phyloP scores from a whole-genome alignment of 129 eudicot species.

The Mikania micrantha region DNA sequence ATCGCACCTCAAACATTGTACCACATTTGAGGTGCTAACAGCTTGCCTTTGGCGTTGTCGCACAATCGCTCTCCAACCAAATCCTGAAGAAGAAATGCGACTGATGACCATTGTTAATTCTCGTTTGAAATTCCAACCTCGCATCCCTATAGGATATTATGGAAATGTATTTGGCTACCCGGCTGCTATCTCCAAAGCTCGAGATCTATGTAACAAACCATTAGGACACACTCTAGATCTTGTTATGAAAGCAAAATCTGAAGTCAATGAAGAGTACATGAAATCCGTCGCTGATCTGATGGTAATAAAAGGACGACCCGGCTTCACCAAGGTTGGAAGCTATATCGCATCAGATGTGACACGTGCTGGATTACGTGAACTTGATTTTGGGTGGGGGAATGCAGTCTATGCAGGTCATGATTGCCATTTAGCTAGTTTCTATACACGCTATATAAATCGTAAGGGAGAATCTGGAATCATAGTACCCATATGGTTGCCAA shows the following conservation, averaged over 20 bases:
- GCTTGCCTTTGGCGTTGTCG: background rate
- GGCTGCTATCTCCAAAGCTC: background rate
- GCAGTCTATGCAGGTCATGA: conserved; percentile 29
- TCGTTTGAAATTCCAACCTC: background rate
- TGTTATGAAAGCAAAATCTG: background rate
- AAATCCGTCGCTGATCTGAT: background rate
- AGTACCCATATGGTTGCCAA: background rate
- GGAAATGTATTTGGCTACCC: background rate
- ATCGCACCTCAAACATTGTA: background rate
- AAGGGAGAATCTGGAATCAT: conserved; percentile 6
- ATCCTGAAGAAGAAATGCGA: background rate
- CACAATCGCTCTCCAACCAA: background rate
- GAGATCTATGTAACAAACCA: background rate
- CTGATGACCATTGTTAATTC: background rate
- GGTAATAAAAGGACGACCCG: conserved; percentile 21
- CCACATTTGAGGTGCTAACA: background rate
- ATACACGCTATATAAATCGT: conserved; percentile 13
- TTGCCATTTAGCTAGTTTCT: conserved; percentile 7
- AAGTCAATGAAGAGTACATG: background rate
- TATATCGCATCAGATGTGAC: conserved; percentile 25
- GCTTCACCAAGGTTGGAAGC: background rate
- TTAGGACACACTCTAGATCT: background rate
- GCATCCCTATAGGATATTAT: background rate
- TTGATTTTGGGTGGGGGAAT: conserved; percentile 52
- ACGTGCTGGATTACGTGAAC: conserved; percentile 16